Percentiles rank a stretch among this genome's conserved stretches.
Conservation (phyloP, 352 stramenopile genomes). For the Globisporangium sylvaticum region DNA sequence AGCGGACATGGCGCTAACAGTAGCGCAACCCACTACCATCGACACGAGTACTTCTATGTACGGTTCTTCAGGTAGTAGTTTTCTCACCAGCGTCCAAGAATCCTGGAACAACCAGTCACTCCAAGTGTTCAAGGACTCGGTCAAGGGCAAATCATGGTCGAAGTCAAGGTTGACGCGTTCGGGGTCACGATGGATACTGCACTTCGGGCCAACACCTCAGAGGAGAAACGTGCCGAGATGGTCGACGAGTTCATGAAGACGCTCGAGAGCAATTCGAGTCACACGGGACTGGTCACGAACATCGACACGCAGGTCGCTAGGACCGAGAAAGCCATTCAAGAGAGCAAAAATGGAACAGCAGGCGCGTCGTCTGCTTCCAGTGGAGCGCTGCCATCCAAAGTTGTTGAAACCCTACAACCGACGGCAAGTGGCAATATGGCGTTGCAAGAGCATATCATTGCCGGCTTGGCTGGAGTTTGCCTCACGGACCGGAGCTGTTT, state of each 20-base stretch:
- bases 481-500: too few species aligned
- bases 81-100: too few species aligned
- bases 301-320: neutral
- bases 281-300: neutral
- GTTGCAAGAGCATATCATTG: too few species aligned
- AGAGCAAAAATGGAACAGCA: neutral
- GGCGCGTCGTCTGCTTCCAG: neutral
- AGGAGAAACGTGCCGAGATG: neutral
- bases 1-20: too few species aligned
- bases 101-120: neutral
- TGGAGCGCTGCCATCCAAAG: neutral
- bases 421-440: neutral
- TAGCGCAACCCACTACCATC: too few species aligned
- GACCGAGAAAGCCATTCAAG: neutral
- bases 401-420: neutral
- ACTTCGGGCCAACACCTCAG: neutral
- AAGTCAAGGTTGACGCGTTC: neutral
- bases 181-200: neutral
- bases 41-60: too few species aligned
- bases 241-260: neutral
- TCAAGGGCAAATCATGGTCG: neutral
- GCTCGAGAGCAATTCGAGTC: neutral
- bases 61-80: too few species aligned
- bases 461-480: too few species aligned
- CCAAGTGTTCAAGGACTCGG: neutral